Evolutionary conservation across 768 basidiomycete genomes (phyloP), one percentile per base, ranked within the genome.

Genomic region (Kwoniella pini): DNA sequence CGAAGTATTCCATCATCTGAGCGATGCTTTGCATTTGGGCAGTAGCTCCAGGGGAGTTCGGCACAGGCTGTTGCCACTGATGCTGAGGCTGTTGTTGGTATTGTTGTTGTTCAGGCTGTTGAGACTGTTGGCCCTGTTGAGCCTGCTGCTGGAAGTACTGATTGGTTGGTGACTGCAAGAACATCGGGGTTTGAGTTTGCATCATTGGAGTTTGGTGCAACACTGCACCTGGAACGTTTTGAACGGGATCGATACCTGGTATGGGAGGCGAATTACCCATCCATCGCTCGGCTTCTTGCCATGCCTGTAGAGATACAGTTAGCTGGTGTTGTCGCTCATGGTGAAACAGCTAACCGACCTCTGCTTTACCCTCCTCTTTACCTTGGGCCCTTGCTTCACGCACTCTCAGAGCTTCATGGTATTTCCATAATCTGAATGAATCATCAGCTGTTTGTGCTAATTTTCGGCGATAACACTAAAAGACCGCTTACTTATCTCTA

Each of bases 221-320:
- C 3, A 72, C 72, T 0, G 66, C 61, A 4, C 49, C 55, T 3
- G 75, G 72, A 7, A 75, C 55, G 12, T 30, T 44, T 21, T 64
- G 70, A 24, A 76, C 62, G 2, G 73, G 77, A 12, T 75, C 75
- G 61, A 74, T 60, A 9, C 59, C 59, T 9, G 75, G 77, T 39
- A 78, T 76, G 13, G 77, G 77, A 15, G 77, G 77, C 3, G 65
- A 57, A 28, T 45, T 57, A n/a, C 71, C 71, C 76, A 78, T 76
- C 75, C 75, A 78, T 44, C 69, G 30, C 59, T 70, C 72, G 22
- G 73, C 73, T 58, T 76, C 77, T 61, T 70, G 62, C 66, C 73
- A 76, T 38, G 77, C 77, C 77, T 78, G 33, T 49, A 38, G 4
- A 33, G 15, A 12, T 33, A n/a, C 0, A 13, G 44, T 36, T 19